Conservation (phyloP, 73 alveolate genomes). For the Tetrahymena elliotti region DNA sequence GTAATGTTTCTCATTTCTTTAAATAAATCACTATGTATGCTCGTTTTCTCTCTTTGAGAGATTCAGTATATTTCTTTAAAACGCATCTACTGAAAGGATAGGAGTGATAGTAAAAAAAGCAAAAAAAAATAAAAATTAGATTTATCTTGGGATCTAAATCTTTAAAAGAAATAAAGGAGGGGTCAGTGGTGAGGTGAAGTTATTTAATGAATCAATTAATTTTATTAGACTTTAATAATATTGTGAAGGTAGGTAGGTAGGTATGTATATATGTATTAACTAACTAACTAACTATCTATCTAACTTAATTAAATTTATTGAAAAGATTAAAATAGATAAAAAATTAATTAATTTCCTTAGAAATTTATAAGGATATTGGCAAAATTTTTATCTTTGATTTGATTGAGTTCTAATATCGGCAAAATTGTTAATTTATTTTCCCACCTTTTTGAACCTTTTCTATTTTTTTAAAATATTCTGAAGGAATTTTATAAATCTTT, state of each 20-base stretch:
- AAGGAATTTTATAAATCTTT: background rate
- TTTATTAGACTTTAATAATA: background rate
- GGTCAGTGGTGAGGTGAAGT: background rate
- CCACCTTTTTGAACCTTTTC: background rate
- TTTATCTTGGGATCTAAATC: background rate
- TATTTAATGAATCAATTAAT: background rate
- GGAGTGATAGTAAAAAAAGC: background rate
- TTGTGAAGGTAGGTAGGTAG: background rate
- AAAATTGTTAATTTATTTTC: background rate
- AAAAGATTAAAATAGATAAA: background rate
- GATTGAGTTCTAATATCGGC: background rate
- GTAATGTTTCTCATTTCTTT: background rate
- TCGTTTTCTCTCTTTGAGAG: background rate
- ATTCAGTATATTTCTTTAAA: background rate
- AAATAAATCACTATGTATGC: background rate
- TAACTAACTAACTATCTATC: no score
- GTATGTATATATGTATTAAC: no score
- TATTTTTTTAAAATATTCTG: background rate
- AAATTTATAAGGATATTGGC: background rate
- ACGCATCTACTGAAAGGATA: background rate
- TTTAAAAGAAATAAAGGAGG: background rate
- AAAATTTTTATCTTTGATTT: no score
- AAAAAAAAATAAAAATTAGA: background rate
- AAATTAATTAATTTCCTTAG: background rate
- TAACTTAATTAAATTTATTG: no score